These are phyloP conservation scores for Claviceps purpurea DNA, from an alignment of 2,329 filamentous ascomycete species.

Conservation along the genomic window DNA sequence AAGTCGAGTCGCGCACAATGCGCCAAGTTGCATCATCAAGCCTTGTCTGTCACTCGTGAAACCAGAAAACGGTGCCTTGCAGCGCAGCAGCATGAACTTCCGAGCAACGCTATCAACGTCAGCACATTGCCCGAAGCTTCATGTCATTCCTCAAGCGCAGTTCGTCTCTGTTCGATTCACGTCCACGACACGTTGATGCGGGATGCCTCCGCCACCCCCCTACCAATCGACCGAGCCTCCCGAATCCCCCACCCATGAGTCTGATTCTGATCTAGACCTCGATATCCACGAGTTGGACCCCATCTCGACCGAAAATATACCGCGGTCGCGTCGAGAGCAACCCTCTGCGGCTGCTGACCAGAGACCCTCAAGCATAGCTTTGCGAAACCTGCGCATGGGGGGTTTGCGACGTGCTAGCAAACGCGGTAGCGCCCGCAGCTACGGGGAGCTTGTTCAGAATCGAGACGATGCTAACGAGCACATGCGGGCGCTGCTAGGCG, in stretches of 20 bases:
- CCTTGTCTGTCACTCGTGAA: neutral
- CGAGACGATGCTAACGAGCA: conserved; percentile 51
- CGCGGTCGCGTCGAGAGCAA: conserved; percentile 17
- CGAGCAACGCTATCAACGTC: conserved; percentile 6
- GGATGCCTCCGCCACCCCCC: conserved; percentile 43
- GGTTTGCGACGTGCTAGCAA: conserved; percentile 44
- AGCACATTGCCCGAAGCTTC: conserved; percentile 7
- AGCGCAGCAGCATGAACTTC: conserved; percentile 12
- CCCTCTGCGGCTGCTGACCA: conserved; percentile 28
- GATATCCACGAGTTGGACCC: conserved; percentile 74
- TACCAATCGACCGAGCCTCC: conserved; percentile 46
- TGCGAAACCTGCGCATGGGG: conserved; percentile 57
- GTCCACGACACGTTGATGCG: conserved; percentile 17
- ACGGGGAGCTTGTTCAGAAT: conserved; percentile 46
- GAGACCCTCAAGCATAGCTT: conserved; percentile 49
- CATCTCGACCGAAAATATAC: conserved; percentile 24
- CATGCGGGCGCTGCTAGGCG: conserved; percentile 50
- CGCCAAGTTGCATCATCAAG: conserved; percentile 6
- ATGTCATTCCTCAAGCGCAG: conserved; percentile 7
- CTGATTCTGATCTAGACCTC: conserved; percentile 59
- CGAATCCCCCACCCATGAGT: conserved; percentile 53
- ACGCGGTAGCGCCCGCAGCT: conserved; percentile 34
- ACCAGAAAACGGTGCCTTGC: neutral
- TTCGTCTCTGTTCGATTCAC: neutral
- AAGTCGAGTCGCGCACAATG: neutral